Evolutionary conservation across 1,284 basidiomycete genomes (phyloP).

Genomic region (Pseudozyma pruni): DNA sequence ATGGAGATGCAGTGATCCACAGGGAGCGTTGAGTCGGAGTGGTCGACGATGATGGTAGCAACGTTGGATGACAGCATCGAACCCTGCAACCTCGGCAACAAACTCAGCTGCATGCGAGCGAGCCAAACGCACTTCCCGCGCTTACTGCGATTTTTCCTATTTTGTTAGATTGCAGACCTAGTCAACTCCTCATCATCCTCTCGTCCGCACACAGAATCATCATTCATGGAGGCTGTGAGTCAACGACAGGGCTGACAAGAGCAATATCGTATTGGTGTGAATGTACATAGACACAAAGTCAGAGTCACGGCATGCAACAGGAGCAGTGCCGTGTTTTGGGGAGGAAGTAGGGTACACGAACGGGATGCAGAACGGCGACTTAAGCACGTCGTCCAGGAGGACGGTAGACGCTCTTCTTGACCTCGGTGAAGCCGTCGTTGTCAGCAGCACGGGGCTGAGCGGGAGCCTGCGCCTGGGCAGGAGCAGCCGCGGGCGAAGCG

Average conservation of each 20-base stretch:
- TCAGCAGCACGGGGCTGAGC: conserved; percentile 24
- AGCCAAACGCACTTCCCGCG: no score
- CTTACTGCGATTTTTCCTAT: no score
- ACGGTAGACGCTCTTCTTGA: conserved; percentile 47
- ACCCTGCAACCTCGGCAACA: background rate
- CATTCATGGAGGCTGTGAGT: no score
- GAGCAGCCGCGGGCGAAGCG: conserved; percentile 2
- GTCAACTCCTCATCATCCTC: background rate
- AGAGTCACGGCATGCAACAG: conserved; percentile 3
- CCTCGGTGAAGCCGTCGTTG: conserved; percentile 54
- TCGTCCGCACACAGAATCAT: no score
- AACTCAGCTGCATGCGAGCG: no score
- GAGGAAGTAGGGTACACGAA: background rate
- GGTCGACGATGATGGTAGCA: background rate
- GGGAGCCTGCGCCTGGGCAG: conserved; percentile 14
- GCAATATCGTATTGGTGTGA: no score
- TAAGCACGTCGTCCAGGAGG: conserved; percentile 41
- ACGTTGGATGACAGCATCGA: no score
- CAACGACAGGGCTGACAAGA: no score
- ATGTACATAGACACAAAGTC: background rate
- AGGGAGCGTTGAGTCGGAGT: no score
- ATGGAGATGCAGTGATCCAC: no score
- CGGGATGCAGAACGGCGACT: background rate
- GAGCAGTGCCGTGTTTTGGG: background rate
- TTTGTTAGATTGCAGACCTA: no score